Evolutionary conservation across 257 asterid species (phyloP), one percentile per base, ranked within the genome.

Genomic region (Ilex aquifolium): DNA sequence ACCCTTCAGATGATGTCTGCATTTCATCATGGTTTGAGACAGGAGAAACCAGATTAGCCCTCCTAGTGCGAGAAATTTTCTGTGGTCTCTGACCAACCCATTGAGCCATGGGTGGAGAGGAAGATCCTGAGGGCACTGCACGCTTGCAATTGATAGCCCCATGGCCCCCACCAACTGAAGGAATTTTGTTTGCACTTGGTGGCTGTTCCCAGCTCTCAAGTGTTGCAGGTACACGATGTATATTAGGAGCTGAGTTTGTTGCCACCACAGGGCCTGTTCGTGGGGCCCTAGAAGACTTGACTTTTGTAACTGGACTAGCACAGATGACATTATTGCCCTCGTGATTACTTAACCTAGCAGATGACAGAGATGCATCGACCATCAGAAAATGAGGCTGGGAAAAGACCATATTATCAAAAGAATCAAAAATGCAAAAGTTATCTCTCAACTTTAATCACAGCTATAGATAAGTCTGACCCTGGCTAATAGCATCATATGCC

Each of bases 71-170:
- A 64, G 97, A 82, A 55, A 82, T 85, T 77, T 93, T 93, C 63
- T 87, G 96, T n/a, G 95, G 88, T 80, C 97, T 82, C 85, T 90
- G 99, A 70, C 99, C 97, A 72, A 50, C 87, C 99, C 99, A 93
- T 63, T 90, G 96, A 65, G 97, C 86, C 59, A 90, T 87, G 59
- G 99, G 96, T n/a, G 97, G 95, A 58, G 99, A 90, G 52, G 92
- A 77, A 64, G 95, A 78, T 61, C 88, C 95, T 51, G 91, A 63
- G 14, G 97, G 82, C 73, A 83, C 44, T 55, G 95, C 65, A 69
- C 95, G 92, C 76, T 90, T 93, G 65, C 94, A 90, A 69, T 78
- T 87, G 79, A 80, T 85, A 48, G 72, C 78, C 69, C 95, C 27
- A 21, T 1, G 1, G 27, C 27, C 27, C 27, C 27, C 97, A 77